Conservation (phyloP, 2,329 filamentous ascomycete genomes). For the Whalleya microplaca region DNA sequence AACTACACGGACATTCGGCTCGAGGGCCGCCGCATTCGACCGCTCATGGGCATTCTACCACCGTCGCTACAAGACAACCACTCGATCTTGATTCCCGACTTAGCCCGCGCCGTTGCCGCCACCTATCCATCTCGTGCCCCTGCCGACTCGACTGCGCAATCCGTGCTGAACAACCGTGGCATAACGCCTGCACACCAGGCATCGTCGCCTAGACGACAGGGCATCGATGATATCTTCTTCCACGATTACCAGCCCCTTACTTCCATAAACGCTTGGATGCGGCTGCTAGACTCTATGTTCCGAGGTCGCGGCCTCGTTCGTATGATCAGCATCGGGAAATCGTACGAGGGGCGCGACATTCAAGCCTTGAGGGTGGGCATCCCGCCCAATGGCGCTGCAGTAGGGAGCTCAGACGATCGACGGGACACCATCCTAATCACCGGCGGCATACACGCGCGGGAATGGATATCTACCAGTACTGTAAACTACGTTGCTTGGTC, state of each 20-base stretch:
- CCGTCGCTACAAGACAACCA: conserved; percentile 72
- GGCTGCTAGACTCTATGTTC: conserved; percentile 86
- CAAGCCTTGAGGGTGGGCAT: conserved; percentile 77
- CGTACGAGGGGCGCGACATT: conserved; percentile 86
- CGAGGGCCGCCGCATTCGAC: conserved; percentile 74
- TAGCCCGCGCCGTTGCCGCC: conserved; percentile 76
- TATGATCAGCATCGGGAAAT: conserved; percentile 77
- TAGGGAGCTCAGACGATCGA: conserved; percentile 43
- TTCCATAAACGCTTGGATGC: conserved; percentile 88
- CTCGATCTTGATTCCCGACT: conserved; percentile 76
- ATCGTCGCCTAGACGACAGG: conserved; percentile 38
- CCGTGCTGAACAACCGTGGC: conserved; percentile 24
- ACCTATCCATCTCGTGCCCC: conserved; percentile 64
- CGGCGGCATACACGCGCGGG: conserved; percentile 88
- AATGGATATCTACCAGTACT: conserved; percentile 94
- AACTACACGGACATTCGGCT: conserved; percentile 86
- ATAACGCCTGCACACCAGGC: conserved; percentile 37
- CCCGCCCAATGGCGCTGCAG: conserved; percentile 32
- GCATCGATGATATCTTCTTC: conserved; percentile 81
- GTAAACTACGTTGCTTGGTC: conserved; percentile 91
- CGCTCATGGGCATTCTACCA: conserved; percentile 79
- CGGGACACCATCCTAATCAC: conserved; percentile 81
- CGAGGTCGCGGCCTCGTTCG: conserved; percentile 68
- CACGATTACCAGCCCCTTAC: conserved; percentile 87
- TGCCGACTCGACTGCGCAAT: conserved; percentile 21